Evolutionary conservation across 306 rosid species (phyloP), one percentile per base, ranked within the genome.

Genomic region (Trifolium repens): DNA sequence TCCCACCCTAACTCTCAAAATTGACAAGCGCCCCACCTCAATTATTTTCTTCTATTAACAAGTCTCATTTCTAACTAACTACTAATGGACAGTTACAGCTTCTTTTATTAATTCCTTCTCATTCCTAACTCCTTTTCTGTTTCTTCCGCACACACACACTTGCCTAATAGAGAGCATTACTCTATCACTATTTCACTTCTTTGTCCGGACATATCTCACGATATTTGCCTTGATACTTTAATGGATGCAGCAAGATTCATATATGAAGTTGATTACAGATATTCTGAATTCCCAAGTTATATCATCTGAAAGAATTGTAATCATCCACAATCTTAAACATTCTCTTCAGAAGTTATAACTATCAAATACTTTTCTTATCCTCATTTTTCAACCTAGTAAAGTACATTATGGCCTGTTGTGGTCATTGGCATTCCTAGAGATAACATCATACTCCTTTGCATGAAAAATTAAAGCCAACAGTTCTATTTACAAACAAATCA

Each of bases 401-500:
- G 73, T 75, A 76, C 76, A 76, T 30, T 37, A 74, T 50, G 62
- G 34, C 50, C 64, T 53, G 83, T 22, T 61, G 55, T 14, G 11
- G 74, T 47, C 46, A 68, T 15, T 62, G 34, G 70, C 32, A 67
- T 78, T 61, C 79, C 11, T 64, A 42, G 69, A 70, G 8, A 68
- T 37, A 57, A 64, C 61, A 40, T 17, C 55, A 43, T 71, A 67
- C 73, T 72, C 53, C 34, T 42, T 70, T 50, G 61, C 71, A 71
- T 46, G 5, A 37, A 55, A 82, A 75, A 22, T 11, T 64, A 76
- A 82, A 42, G 64, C 71, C 40, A 10, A 44, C 69, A 55, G 53
- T 59, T 43, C 64, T 60, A 76, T 63, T 24, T n/a, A 73, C 40
- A 54, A 76, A 69, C 67, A 68, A 67, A 64, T 67, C 34, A 79